A percentile compares a stretch with the other conserved stretches of the same genome.
Conservation (phyloP, 495 filamentous ascomycete species). For the Achaetomiella virescens region DNA sequence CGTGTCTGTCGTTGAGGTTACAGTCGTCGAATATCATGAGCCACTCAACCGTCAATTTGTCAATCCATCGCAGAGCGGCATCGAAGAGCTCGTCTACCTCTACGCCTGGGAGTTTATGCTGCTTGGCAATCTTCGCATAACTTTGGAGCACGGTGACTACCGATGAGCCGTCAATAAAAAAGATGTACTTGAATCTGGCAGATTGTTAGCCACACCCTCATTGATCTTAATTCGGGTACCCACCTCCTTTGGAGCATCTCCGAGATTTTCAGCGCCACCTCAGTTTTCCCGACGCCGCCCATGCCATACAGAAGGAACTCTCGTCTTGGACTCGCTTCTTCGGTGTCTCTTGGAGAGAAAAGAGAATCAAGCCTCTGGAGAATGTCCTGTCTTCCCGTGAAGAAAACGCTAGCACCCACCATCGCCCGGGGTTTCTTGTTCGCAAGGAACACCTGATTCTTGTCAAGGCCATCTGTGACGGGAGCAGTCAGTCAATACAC, state of each 20-base stretch:
- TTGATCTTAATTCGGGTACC: too few relatives aligned
- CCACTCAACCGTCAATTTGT: constrained; percentile 13
- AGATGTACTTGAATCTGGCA: constrained; percentile 15
- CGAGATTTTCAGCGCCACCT: constrained; percentile 16
- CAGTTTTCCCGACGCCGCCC: constrained; percentile 23
- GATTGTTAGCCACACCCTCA: not conserved
- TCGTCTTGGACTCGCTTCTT: not conserved
- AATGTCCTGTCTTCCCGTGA: constrained; percentile 20
- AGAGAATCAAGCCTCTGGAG: constrained; percentile 4
- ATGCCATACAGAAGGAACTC: constrained; percentile 20
- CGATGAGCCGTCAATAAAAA: constrained; percentile 17
- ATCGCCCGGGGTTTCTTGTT: not conserved
- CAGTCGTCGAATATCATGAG: constrained; percentile 22
- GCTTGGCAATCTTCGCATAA: constrained; percentile 9
- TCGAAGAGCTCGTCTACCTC: too few relatives aligned
- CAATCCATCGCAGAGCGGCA: constrained; percentile 13
- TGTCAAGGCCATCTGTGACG: constrained; percentile 2
- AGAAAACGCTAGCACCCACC: constrained; percentile 7
- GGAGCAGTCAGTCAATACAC: too few relatives aligned
- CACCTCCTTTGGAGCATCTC: constrained; percentile 8
- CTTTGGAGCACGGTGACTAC: constrained; percentile 13
- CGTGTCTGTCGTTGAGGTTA: not conserved
- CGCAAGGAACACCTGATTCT: not conserved
- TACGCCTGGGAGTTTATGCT: not conserved
- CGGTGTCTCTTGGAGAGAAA: constrained; percentile 1